These are phyloP conservation scores for Plenodomus biglobosus DNA, from an alignment of 2,329 filamentous ascomycete genomes.

Conservation along the genomic window DNA sequence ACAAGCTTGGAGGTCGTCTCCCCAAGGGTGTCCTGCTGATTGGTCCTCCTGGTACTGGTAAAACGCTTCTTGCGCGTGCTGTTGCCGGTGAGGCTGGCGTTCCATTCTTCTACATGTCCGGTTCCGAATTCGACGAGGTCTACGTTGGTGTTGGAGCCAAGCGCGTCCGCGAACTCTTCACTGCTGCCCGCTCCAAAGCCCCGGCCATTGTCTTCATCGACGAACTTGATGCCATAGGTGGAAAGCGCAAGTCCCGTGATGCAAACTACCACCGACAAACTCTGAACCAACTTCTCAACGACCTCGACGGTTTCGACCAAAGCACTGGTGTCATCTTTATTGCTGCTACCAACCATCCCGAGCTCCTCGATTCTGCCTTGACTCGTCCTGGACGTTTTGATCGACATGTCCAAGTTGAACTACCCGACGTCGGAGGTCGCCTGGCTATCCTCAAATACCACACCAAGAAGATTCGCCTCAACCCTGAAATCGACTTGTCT, in stretches of 20 bases:
- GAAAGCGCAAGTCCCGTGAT: conserved; percentile 88
- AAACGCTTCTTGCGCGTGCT: conserved; percentile 91
- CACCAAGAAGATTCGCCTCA: conserved; percentile 83
- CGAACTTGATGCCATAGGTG: conserved; percentile 90
- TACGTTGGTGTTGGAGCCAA: conserved; percentile 97
- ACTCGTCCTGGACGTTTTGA: conserved; percentile 95
- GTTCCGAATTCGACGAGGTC: conserved; percentile 96
- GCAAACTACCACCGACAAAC: conserved; percentile 97
- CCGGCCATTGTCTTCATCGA: conserved; percentile 96
- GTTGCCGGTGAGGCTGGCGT: conserved; percentile 97
- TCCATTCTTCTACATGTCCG: conserved; percentile 99
- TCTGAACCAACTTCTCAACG: conserved; percentile 92
- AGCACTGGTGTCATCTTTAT: conserved; percentile 94
- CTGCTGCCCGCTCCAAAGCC: conserved; percentile 77
- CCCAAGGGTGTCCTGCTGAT: conserved; percentile 95
- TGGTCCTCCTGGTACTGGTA: conserved; percentile 94
- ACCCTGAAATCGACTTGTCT: conserved; percentile 77
- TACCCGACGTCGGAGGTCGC: conserved; percentile 91
- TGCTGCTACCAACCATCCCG: conserved; percentile 93
- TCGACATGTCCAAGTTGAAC: conserved; percentile 81
- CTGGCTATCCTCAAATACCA: conserved; percentile 93
- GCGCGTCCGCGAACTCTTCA: conserved; percentile 91
- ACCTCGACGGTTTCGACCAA: conserved; percentile 95
- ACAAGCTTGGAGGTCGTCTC: conserved; percentile 89
- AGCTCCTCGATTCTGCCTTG: conserved; percentile 90